Evolutionary conservation across 495 filamentous ascomycete species (phyloP).

Genomic region (Diplogelasinospora grovesii): DNA sequence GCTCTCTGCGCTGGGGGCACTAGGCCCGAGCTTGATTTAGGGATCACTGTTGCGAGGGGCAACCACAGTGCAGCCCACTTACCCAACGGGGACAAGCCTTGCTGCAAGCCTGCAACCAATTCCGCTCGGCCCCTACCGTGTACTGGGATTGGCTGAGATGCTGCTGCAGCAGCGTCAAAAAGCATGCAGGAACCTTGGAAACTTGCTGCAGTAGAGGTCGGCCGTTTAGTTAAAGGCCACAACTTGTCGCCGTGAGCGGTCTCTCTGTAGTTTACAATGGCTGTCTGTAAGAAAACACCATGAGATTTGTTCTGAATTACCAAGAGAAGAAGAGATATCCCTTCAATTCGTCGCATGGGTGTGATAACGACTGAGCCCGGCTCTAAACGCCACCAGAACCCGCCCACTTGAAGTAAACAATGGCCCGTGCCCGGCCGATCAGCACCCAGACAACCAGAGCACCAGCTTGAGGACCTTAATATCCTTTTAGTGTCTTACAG

Average conservation of each 20-base stretch:
- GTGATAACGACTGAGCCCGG: not conserved
- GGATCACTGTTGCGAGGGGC: constrained; percentile 4
- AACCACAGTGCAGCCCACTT: constrained; percentile 1
- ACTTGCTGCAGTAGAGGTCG: constrained; percentile 4
- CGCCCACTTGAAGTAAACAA: constrained; percentile 25
- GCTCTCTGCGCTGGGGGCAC: not conserved
- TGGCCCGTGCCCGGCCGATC: constrained; percentile 24
- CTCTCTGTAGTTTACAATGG: not conserved
- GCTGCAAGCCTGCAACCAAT: not conserved
- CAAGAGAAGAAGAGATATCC: not conserved
- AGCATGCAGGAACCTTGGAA: not conserved
- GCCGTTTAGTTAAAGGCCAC: not conserved
- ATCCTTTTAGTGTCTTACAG: constrained; percentile 1
- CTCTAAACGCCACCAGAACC: not conserved
- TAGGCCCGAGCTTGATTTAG: not conserved
- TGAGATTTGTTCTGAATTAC: constrained; percentile 1
- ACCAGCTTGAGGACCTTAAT: constrained; percentile 8
- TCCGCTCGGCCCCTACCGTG: not conserved
- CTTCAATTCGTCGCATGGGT: constrained; percentile 4
- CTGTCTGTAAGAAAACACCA: constrained; percentile 1
- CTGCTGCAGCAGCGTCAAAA: constrained; percentile 3
- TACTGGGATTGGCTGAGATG: constrained; percentile 5
- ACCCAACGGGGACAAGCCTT: constrained; percentile 5
- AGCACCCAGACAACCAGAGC: constrained; percentile 24
- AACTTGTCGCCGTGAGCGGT: too few species aligned